Percentiles rank a stretch among this genome's conserved stretches.
Evolutionary conservation across 371 early-diverging fungal genomes (phyloP).

Genomic region (Circinella umbellata): DNA sequence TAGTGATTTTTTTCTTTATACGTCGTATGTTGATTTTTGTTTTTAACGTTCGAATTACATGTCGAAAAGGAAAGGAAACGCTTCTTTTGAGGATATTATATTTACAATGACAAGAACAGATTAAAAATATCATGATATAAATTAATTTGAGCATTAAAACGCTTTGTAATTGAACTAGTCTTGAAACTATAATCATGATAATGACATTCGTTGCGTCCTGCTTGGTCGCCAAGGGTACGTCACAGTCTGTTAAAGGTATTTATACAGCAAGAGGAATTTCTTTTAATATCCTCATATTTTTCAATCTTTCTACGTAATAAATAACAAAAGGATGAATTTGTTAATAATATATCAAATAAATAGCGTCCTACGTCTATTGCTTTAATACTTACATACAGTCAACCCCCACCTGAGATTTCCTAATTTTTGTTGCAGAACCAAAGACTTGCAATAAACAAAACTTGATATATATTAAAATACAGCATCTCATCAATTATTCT

Average conservation of each 20-base stretch:
- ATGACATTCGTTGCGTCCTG: constrained; percentile 38
- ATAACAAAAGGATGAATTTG: constrained; percentile 70
- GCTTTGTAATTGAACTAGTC: constrained; percentile 66
- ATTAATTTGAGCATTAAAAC: constrained; percentile 92
- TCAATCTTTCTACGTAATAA: constrained; percentile 43
- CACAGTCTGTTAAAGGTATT: constrained; percentile 76
- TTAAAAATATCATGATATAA: constrained; percentile 89
- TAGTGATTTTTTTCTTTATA: constrained; percentile 57
- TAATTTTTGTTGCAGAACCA: too few species aligned
- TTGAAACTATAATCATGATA: constrained; percentile 57
- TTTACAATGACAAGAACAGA: constrained; percentile 80
- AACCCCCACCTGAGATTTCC: too few species aligned
- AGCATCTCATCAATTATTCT: too few species aligned
- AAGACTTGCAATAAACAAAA: too few species aligned
- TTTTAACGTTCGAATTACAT: constrained; percentile 73
- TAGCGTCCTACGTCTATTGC: too few species aligned
- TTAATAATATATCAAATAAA: not conserved
- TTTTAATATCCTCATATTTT: not conserved
- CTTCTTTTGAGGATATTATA: constrained; percentile 76
- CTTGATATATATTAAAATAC: too few species aligned
- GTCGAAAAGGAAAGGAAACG: constrained; percentile 67
- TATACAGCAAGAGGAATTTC: constrained; percentile 13
- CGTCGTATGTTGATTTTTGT: constrained; percentile 59
- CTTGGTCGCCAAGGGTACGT: constrained; percentile 50
- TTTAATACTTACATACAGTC: too few species aligned